Evolutionary conservation across 2,329 filamentous ascomycete genomes (phyloP), one percentile per base, ranked within the genome.

Genomic region (Colletotrichum filicis): DNA sequence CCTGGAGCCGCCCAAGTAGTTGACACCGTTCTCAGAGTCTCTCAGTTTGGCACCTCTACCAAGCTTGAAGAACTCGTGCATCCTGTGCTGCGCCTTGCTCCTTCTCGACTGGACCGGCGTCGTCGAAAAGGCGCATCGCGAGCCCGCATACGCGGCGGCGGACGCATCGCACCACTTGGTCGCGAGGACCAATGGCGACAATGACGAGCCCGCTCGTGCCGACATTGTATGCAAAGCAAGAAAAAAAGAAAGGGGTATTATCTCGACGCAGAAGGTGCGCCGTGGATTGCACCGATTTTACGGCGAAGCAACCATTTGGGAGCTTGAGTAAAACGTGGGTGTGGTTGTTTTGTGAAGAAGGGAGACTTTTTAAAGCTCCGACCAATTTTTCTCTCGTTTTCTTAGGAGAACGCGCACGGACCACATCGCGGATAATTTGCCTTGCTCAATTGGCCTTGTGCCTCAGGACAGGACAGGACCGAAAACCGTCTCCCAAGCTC

Each of bases 61-160:
- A 22, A 28, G 63, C 53, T 75, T 75, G 28, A 79, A 58, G 84
- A 84, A 87, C 5, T 79, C 71, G 32, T 81, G 80, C 80, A 87
- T 85, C 46, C 73, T 71, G 70, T 80, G 79, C 11, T 85, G 83
- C 35, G 74, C 76, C 65, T 79, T 79, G 66, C 80, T 82, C 77
- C 81, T 82, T 78, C 85, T 83, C 66, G 80, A 79, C 55, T 77
- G 79, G 60, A 80, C 80, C 64, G 80, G 76, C 26, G 85, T 86
- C 55, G 84, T 82, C 66, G 83, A 83, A 74, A 87, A 86, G 57
- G 78, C 72, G 62, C 82, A 67, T 56, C 68, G 62, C 22, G 55
- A 42, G 26, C 69, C 58, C 42, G 30, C 53, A 28, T 55, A 53
- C 37, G 37, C 37, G 30, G 30, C 30, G 30, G 19, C 32, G 11